A percentile compares a stretch with the other conserved stretches of the same genome.
Conservation (phyloP, 2,329 filamentous ascomycete species). For the Monilinia vaccinii-corymbosi region DNA sequence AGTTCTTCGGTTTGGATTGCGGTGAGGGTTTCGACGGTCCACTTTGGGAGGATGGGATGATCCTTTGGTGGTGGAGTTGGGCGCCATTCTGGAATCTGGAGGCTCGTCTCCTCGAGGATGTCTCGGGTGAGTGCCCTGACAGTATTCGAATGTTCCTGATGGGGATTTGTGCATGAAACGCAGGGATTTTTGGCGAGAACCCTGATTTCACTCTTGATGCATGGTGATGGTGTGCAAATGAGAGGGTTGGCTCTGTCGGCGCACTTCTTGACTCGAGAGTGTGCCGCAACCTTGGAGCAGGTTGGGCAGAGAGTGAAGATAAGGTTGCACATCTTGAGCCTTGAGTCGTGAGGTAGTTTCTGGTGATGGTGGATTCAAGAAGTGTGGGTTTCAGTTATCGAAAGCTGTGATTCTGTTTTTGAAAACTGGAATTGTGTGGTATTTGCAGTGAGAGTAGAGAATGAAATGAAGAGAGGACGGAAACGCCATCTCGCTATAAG, state of each 20-base stretch:
- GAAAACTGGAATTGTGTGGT: neutral
- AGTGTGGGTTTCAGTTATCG: neutral
- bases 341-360: neutral
- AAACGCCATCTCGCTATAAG: neutral
- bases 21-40: neutral
- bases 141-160: neutral
- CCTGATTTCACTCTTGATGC: neutral
- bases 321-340: neutral
- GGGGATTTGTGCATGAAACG: neutral
- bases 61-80: neutral
- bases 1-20: neutral
- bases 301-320: neutral
- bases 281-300: neutral
- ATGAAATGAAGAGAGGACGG: neutral
- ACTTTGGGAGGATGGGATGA: neutral
- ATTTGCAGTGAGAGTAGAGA: neutral
- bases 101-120: neutral
- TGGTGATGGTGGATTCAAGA: neutral
- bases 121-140: neutral
- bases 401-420: neutral
- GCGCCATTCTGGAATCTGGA: neutral
- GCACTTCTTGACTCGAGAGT: neutral
- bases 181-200: neutral
- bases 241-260: neutral
- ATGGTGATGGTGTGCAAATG: neutral